Base-by-base conservation (phyloP, 352 stramenopile species). In the Albugo laibachii region DNA sequence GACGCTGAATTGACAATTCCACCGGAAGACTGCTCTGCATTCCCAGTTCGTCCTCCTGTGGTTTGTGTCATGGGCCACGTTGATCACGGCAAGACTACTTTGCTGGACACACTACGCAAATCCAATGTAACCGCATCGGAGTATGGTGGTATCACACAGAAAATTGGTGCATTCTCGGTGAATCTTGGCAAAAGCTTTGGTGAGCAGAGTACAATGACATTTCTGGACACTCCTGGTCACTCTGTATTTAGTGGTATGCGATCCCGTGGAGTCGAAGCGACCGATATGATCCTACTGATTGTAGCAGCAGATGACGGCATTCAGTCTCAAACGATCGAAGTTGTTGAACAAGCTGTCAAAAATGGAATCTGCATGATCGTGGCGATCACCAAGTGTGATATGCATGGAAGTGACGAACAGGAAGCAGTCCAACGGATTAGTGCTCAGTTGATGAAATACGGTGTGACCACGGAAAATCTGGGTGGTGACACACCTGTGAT, bases 161-260 rank as follows among this genome's bases (percentile, higher is more conserved):
- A 77, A 42, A 98, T 99, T 53, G 84, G 80, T 48, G 92, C 93
- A 5, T 99, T 98, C 59, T 94, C 95, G 16, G 94, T 98, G 11
- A 75, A 95, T 50, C 80, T 97, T 54, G 86, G 68, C 55, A 71
- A 91, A 54, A 69, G 75, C 36, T 81, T 76, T 52, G 71, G 69
- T 13, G 56, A 55, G 1, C 63, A 79, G 39, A 49, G 55, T 12
- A 68, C 59, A 41, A 75, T 97, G 38, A 97, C 92, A 1, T 98
- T 99, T 55, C 97, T 99, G 54, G 96, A 99, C 57, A 99, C 96
- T n/a, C 96, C 96, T 14, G 96, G 96, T n/a, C 96, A 99, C 61
- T 93, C 93, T 11, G 94, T 95, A 37, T 99, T 99, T 56, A 93
- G 78, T 18, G 86, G 92, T 45, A 99, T 99, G 95, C 79, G 96